Conservation (phyloP, 1,139 yeast genomes). For the Insectozyma bohioensis region DNA sequence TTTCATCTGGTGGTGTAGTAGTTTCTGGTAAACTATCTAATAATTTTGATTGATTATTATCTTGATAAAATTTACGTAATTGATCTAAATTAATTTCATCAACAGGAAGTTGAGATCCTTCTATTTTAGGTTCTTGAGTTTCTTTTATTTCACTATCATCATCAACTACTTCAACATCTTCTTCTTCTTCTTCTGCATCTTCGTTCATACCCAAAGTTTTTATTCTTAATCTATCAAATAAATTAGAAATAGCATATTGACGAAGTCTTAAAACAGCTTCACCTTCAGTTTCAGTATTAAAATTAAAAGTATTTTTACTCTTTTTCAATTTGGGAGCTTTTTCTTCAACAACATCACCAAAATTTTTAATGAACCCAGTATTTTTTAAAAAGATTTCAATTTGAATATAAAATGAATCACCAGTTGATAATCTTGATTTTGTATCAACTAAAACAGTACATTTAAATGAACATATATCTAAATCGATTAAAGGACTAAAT, state of each 20-base stretch:
- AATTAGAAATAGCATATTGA: conserved; percentile 54
- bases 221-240: conserved; percentile 50
- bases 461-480: conserved; percentile 54
- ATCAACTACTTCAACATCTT: conserved; percentile 12
- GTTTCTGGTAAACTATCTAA: conserved; percentile 58
- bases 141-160: conserved; percentile 1
- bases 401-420: conserved; percentile 68
- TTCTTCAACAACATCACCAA: conserved; percentile 14
- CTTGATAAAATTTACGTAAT: conserved; percentile 68
- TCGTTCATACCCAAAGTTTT: conserved; percentile 17
- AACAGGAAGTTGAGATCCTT: conserved; percentile 9
- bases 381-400: conserved; percentile 60
- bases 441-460: conserved; percentile 62
- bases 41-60: conserved; percentile 56
- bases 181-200: conserved; percentile 15
- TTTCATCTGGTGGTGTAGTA: conserved; percentile 52
- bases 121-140: conserved; percentile 13
- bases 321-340: conserved; percentile 9
- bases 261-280: conserved; percentile 55
- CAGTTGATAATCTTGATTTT: conserved; percentile 59
- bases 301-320: conserved; percentile 19
- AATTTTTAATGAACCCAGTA: conserved; percentile 41
- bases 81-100: conserved; percentile 67
- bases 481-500: conserved; percentile 64
- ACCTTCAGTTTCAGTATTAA: conserved; percentile 49